Percentiles rank a stretch among this genome's conserved stretches.
Evolutionary conservation across 352 stramenopile species (phyloP).

Genomic region (Blastocystis sp.): DNA sequence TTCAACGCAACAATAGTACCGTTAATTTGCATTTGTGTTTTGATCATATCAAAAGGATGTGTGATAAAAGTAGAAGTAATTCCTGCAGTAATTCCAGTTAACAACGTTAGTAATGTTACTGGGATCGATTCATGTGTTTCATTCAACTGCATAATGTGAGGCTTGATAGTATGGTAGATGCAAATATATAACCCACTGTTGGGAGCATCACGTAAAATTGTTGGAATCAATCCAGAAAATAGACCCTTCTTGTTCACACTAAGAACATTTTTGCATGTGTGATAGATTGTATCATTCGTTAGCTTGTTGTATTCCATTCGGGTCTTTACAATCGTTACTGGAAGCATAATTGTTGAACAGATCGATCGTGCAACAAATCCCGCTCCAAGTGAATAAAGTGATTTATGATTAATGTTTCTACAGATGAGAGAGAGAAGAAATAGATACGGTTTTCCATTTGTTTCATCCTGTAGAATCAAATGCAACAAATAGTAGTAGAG

Average conservation of each 20-base stretch:
- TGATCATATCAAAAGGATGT: slow-evolving; percentile 56
- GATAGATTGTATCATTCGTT: slow-evolving; percentile 48
- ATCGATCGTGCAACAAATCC: slow-evolving; percentile 40
- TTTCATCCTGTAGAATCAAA: slow-evolving; percentile 50
- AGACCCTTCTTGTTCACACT: slow-evolving; percentile 20
- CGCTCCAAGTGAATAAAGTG: slow-evolving; percentile 41
- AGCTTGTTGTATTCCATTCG: slow-evolving; percentile 58
- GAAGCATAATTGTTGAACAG: slow-evolving; percentile 51
- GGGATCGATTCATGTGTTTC: neutral
- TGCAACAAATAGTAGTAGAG: slow-evolving; percentile 63
- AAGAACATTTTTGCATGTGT: slow-evolving; percentile 41
- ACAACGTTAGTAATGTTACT: slow-evolving; percentile 20
- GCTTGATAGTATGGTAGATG: slow-evolving; percentile 64
- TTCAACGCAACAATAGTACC: neutral
- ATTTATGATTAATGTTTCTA: slow-evolving; percentile 65
- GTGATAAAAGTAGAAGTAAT: slow-evolving; percentile 35
- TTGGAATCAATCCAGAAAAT: slow-evolving; percentile 44
- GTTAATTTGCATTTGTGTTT: slow-evolving; percentile 59
- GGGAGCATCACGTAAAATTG: slow-evolving; percentile 52
- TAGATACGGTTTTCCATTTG: slow-evolving; percentile 50
- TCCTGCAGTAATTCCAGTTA: slow-evolving; percentile 36
- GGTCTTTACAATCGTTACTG: slow-evolving; percentile 54
- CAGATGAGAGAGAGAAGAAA: neutral
- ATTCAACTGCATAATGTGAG: neutral
- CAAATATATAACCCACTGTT: slow-evolving; percentile 55